Evolutionary conservation across 2,329 filamentous ascomycete species (phyloP), one percentile per base, ranked within the genome.

Genomic region (Podosphaera xanthii): DNA sequence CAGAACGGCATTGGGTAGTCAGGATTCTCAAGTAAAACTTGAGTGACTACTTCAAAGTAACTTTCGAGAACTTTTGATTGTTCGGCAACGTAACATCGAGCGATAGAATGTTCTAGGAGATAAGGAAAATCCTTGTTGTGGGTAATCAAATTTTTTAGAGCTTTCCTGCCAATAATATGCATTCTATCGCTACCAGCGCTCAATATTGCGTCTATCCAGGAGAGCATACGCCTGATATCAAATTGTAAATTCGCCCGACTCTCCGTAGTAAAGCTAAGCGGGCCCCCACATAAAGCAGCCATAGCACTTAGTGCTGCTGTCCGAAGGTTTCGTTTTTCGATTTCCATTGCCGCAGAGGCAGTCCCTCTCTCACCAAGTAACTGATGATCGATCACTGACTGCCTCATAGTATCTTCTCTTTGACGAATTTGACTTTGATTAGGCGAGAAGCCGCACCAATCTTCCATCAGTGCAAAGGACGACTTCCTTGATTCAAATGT

Each of bases 361-460:
- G 83, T 88, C 3, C 84, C 83, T 63, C 86, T 80, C 67, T 90
- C 88, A 10, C 83, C 82, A 22, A 83, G 71, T 60, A 76, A 74
- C 61, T 92, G 87, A 59, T 88, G 84, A 58, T 91, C 82, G 42
- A 94, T 82, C 64, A 92, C 77, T 2, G 86, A 87, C 64, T 90
- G 86, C 50, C 87, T 79, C 84, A 96, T 94, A 42, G 80, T 85
- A 62, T 94, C 86, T 70, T 96, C 90, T 62, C 88, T 79, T 60
- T 84, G 82, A 4, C 83, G 80, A 48, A 95, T 86, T 63, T 94
- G 86, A 12, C 74, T 76, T 68, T 94, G 88, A 63, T 96, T 95
- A 0, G 90, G 88, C 6, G 90, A 95, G 69, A 94, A 96, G 2
- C 92, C 92, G 69, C 92, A 98, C 94, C 94, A 98, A 64, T 97